Evolutionary conservation across 768 basidiomycete species (phyloP), one percentile per base, ranked within the genome.

Genomic region (Xerocomus brunneocitrinus): DNA sequence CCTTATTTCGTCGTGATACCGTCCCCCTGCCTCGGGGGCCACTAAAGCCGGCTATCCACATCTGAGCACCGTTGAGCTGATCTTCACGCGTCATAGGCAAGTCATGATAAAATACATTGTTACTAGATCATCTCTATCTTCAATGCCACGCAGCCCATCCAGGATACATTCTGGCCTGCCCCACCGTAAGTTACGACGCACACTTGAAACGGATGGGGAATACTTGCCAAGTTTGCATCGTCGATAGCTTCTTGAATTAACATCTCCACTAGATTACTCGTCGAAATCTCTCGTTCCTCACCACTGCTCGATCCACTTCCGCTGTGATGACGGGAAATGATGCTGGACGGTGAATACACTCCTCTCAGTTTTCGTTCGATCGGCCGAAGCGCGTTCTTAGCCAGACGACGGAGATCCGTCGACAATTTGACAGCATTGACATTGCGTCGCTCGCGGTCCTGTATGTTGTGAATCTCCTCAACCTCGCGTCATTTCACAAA

Each of bases 161-260:
- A 39, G 84, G 80, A 71, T 95, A 97, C 95, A 97, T 97, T 65
- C 80, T 84, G 12, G 79, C 79, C 93, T 95, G 35, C n/a, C 28
- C 30, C 38, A 56, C 24, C 59, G 56, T 67, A 28, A 61, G 44
- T 25, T 25, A 31, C 39, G 28, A 25, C 4, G 47, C 12, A 8
- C 32, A 39, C 4, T 1, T 4, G 6, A 8, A 40, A 24, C 32
- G 34, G n/a, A 22, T 40, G 39, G 22, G 4, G 16, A 13, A 24
- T 12, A 54, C 81, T 62, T 49, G 81, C 87, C 71, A 99, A 69
- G 63, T 97, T 94, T 22, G 66, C 69, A 2, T 72, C 62, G 68
- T 85, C 83, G 3, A 82, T 90, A 14, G 97, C 91, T 66, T 97
- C 91, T 62, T 91, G 86, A 53, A 98, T 95, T 50, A 98, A 74